Base-by-base conservation (phyloP, 2,329 filamentous ascomycete species). In the Penicillium olsonii region DNA sequence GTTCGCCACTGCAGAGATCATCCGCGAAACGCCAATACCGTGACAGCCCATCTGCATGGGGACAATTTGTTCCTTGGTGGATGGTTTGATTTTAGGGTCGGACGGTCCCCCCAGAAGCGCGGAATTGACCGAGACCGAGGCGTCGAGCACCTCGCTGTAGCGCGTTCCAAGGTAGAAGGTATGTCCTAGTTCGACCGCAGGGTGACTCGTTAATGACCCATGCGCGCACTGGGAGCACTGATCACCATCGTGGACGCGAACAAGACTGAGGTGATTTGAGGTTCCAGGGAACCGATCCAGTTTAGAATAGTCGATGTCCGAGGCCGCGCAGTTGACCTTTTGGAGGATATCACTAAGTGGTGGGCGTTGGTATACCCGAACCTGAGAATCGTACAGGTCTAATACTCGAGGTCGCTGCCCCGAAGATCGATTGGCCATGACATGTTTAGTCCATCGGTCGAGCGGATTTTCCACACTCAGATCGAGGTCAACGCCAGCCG, bases 11-110 rank as follows among this genome's bases (percentile, higher is more conserved):
- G 94, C 90, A 8, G 87, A 91, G 53, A 99, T 86, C 61, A 99
- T 85, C 37, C 94, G 87, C 5, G 91, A 95, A 15, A 99, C 84
- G 2, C 94, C 94, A 53, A 99, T 95, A 1, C 94, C 94, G 66
- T 96, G 90, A 68, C 94, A 99, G 47, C 94, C 94, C 94, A 99
- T 99, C 57, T 95, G 84, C 63, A 96, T 80, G 0, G 84, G 78
- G 0, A 84, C 77, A 8, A 68, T 68, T 14, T 71, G 62, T 39
- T 63, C 55, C 19, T 68, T 61, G 14, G 60, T 51, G 22, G 43
- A 38, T 20, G 57, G 65, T n/a, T 57, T 60, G 38, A 62, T 54
- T n/a, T 46, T 37, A 29, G 57, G 15, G 18, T 43, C 41, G 9
- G 55, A 42, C 17, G 57, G 49, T 22, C 24, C 58, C 7, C 52